Base-by-base conservation (phyloP, 768 basidiomycete species). In the Boletellus sp. region DNA sequence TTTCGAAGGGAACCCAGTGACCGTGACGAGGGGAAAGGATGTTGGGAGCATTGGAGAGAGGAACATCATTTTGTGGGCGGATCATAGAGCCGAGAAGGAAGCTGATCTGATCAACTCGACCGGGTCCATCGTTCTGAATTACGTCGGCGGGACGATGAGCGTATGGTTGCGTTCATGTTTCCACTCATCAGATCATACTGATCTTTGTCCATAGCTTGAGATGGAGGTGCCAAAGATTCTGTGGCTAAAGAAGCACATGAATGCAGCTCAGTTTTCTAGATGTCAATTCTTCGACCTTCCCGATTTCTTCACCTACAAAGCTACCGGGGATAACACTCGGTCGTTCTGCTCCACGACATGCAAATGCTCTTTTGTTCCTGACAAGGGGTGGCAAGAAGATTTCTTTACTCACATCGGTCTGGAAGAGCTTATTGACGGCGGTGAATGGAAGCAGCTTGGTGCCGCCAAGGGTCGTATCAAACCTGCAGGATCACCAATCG, bases 161-260 rank as follows among this genome's bases (percentile, higher is more conserved):
- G 94, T 90, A 72, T 60, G 74, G 70, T 49, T 17, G 6, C 42
- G 6, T 47, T 28, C 36, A 16, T 33, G 11, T 23, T 46, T 42
- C 20, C 11, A 37, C 33, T 20, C 26, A 38, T 48, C 42, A 15
- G 33, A 45, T 43, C 44, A 20, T 50, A n/a, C 45, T 54, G 37
- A 59, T 47, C 16, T 45, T 22, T 32, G 24, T 33, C 39, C 35
- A 23, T 54, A 96, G 90, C 79, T 97, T 37, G 94, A 98, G 70
- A 98, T 98, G 96, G 95, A 97, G 70, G 83, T 97, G 38, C 95
- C 95, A 0, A 98, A 98, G 69, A 87, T 94, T 26, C 82, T 98
- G 24, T 98, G 96, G 96, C 78, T 98, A 37, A 97, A 94, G 69
- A 85, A 82, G 52, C 76, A 88, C 72, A 94, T 98, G 94, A 63